Evolutionary conservation across 345 rosid genomes (phyloP).

Genomic region (Linum lewisii): DNA sequence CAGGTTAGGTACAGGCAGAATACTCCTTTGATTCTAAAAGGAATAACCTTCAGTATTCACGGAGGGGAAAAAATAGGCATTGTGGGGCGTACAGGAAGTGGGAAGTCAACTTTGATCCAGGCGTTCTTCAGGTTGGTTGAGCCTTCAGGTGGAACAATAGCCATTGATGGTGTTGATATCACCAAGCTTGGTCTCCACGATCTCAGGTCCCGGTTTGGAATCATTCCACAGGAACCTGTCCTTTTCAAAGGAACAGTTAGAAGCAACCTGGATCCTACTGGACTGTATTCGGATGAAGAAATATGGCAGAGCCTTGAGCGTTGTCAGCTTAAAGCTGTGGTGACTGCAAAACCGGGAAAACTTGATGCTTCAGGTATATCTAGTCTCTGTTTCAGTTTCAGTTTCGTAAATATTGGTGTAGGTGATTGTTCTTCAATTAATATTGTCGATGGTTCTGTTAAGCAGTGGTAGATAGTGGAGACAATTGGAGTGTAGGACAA

Average conservation of each 20-base stretch:
- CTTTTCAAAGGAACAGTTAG: conserved; percentile 83
- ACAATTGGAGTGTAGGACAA: conserved; percentile 97
- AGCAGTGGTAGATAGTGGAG: conserved; percentile 77
- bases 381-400: too few species aligned
- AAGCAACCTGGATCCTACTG: conserved; percentile 68
- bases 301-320: conserved; percentile 84
- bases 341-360: conserved; percentile 65
- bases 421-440: not conserved
- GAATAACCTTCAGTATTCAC: conserved; percentile 51
- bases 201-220: conserved; percentile 64
- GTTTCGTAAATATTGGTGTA: not conserved
- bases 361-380: conserved; percentile 60
- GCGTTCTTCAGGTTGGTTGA: conserved; percentile 78
- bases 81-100: conserved; percentile 91
- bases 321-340: conserved; percentile 78
- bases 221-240: conserved; percentile 83
- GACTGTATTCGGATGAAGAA: conserved; percentile 64
- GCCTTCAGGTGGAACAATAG: conserved; percentile 59
- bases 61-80: conserved; percentile 69
- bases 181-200: conserved; percentile 66
- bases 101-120: conserved; percentile 81
- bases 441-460: too few species aligned
- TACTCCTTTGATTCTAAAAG: conserved; percentile 37
- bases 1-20: too few species aligned
- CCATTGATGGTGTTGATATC: conserved; percentile 71